phyloP scores from a whole-genome alignment of 2,329 filamentous ascomycete species.

The Colletotrichum cuscutae region DNA sequence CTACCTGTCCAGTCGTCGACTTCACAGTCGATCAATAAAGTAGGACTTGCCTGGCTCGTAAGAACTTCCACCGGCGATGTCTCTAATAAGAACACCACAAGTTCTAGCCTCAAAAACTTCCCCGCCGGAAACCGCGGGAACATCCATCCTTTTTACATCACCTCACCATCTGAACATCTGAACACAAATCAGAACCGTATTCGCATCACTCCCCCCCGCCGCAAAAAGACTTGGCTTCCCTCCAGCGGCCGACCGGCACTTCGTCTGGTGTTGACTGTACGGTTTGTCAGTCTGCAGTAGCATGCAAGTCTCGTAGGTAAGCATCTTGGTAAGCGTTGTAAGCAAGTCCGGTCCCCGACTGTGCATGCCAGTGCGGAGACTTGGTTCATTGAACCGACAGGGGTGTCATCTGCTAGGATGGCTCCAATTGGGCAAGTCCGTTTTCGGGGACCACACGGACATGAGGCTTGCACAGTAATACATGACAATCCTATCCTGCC shows the following conservation, averaged over 20 bases:
- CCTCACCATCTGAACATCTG: background rate
- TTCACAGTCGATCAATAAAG: too few species aligned
- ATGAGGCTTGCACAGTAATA: background rate
- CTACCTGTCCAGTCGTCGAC: too few species aligned
- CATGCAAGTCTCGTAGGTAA: constrained; percentile 30
- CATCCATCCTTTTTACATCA: background rate
- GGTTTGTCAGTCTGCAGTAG: constrained; percentile 33
- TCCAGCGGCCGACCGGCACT: background rate
- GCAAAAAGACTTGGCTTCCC: constrained; percentile 3
- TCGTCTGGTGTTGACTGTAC: constrained; percentile 27
- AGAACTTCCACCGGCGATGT: background rate
- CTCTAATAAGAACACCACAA: background rate
- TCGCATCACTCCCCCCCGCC: background rate
- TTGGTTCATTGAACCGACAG: background rate
- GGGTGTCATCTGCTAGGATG: background rate
- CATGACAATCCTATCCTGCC: background rate
- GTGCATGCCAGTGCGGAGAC: constrained; percentile 7
- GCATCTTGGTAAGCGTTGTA: constrained; percentile 33
- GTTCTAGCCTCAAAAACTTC: too few species aligned
- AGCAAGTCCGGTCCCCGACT: background rate
- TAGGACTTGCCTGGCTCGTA: background rate
- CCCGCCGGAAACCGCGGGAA: constrained; percentile 9
- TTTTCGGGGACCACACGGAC: constrained; percentile 7
- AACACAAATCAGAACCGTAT: background rate
- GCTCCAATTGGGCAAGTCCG: constrained; percentile 11